phyloP scores from a whole-genome alignment of 345 rosid species.

The Eutrema japonicum region DNA sequence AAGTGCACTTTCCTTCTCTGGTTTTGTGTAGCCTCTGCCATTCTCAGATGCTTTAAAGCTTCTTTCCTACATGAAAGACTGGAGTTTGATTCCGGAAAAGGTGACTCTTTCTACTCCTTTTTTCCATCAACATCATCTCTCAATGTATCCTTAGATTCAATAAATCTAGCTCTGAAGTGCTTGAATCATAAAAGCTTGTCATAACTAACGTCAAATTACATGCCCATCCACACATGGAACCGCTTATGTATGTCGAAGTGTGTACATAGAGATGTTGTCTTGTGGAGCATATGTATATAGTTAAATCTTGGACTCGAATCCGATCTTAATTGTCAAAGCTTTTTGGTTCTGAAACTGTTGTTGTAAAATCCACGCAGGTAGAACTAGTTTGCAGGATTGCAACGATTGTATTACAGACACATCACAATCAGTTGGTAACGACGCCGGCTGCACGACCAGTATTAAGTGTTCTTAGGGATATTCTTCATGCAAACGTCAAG shows the following conservation, averaged over 20 bases:
- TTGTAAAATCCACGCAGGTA: constrained; percentile 52
- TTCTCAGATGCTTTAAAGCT: constrained; percentile 94
- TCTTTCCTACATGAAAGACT: constrained; percentile 68
- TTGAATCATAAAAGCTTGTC: not conserved
- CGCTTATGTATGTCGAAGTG: constrained; percentile 3
- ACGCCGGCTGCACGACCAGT: constrained; percentile 83
- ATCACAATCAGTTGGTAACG: constrained; percentile 77
- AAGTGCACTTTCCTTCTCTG: not conserved
- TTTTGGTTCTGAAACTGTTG: constrained; percentile 11
- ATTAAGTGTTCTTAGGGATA: constrained; percentile 68
- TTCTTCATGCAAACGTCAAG: constrained; percentile 74
- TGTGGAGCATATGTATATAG: not conserved
- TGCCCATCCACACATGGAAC: not conserved
- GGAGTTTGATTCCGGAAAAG: constrained; percentile 85
- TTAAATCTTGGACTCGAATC: not conserved
- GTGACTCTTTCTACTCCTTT: constrained; percentile 45
- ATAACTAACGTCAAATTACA: not conserved
- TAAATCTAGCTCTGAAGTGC: not conserved
- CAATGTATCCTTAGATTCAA: constrained; percentile 10
- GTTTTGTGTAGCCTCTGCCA: constrained; percentile 67
- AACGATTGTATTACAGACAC: constrained; percentile 70
- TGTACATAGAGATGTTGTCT: not conserved
- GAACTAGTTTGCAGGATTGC: constrained; percentile 85
- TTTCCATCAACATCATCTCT: constrained; percentile 1
- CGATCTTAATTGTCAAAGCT: not conserved